A percentile compares a stretch with the other conserved stretches of the same genome.
These are phyloP conservation scores for Arachis monticola DNA, from an alignment of 331 rosid species.

Conservation along the genomic window DNA sequence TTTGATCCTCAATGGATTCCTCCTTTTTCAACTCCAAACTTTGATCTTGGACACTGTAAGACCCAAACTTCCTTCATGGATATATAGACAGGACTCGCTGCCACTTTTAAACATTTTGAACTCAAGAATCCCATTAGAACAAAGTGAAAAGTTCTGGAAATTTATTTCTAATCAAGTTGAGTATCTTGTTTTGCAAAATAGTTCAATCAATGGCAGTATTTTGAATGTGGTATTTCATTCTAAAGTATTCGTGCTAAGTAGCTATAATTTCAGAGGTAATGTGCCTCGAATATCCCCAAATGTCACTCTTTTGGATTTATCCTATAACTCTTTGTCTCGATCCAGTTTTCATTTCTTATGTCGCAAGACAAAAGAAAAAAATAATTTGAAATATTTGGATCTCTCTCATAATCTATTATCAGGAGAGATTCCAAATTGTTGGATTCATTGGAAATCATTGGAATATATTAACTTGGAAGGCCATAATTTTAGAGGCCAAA, in stretches of 20 bases:
- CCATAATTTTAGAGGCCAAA: too few species aligned
- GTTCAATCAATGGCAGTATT: conserved; percentile 7
- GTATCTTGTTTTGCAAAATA: neutral
- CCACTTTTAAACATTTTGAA: fast-evolving
- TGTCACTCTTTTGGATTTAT: too few species aligned
- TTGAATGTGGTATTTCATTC: neutral
- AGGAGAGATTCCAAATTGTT: too few species aligned
- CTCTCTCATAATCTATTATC: too few species aligned
- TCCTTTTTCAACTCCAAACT: neutral
- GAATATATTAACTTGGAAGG: too few species aligned
- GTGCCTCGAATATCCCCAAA: too few species aligned
- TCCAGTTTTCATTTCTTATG: too few species aligned
- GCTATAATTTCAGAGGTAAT: neutral
- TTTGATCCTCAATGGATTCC: neutral
- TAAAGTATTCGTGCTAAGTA: too few species aligned
- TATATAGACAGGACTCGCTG: neutral
- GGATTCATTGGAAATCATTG: too few species aligned
- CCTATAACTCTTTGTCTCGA: too few species aligned
- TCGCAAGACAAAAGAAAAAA: too few species aligned
- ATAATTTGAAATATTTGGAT: too few species aligned
- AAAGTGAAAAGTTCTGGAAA: neutral
- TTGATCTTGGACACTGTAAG: neutral
- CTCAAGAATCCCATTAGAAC: neutral
- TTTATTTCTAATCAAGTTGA: neutral
- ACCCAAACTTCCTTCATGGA: neutral